phyloP scores from a whole-genome alignment of 306 rosid genomes.

The Citrullus colocynthis region DNA sequence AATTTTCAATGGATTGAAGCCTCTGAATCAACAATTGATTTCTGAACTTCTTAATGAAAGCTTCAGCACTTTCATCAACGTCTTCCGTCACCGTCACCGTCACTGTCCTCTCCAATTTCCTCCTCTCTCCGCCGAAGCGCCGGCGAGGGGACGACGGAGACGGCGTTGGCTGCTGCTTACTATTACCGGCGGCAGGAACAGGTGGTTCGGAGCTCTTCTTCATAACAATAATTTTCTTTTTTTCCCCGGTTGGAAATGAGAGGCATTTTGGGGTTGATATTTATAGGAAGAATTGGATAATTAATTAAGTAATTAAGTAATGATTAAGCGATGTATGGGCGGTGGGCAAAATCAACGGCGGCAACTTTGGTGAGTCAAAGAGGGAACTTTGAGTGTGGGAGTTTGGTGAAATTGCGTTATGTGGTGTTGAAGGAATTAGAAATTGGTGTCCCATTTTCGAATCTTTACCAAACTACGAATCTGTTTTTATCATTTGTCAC shows the following conservation, averaged over 20 bases:
- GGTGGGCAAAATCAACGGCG: neutral
- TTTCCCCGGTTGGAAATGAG: neutral
- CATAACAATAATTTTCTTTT: neutral
- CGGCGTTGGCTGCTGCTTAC: neutral
- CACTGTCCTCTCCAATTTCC: constrained; percentile 42
- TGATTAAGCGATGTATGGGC: neutral
- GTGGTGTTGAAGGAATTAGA: neutral
- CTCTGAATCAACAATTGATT: constrained; percentile 62
- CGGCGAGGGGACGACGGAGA: neutral
- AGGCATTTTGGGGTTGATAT: neutral
- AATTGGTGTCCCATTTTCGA: neutral
- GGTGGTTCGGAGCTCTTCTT: neutral
- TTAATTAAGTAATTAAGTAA: neutral
- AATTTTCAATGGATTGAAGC: constrained; percentile 78
- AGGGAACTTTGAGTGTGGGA: neutral
- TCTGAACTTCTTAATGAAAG: constrained; percentile 80
- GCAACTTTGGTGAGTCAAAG: neutral
- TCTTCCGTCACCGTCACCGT: constrained; percentile 46
- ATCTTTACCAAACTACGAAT: neutral
- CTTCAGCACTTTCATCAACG: constrained; percentile 71
- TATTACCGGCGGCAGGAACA: neutral
- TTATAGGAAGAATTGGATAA: neutral
- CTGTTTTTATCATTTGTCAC: no score
- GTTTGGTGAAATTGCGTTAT: neutral
- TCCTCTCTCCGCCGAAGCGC: neutral